phyloP scores from a whole-genome alignment of 352 stramenopile species.

The Phytophthora capsici region DNA sequence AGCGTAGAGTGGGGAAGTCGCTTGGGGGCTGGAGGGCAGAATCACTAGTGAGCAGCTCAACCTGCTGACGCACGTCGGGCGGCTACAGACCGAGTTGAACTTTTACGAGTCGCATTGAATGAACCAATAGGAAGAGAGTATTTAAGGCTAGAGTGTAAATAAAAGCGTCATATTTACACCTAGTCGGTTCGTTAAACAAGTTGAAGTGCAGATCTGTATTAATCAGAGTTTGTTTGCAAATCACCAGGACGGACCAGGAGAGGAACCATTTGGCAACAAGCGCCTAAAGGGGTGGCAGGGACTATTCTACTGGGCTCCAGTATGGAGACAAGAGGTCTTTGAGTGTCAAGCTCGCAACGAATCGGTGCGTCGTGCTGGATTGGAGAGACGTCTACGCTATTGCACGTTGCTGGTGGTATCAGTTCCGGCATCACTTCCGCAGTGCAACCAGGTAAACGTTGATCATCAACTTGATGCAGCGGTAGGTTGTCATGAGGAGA shows the following conservation, averaged over 20 bases:
- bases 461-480: too few relatives aligned
- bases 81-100: constrained; percentile 28
- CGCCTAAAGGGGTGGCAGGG: neutral
- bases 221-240: constrained; percentile 20
- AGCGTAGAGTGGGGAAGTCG: neutral
- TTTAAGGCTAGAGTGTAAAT: constrained; percentile 8
- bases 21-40: constrained; percentile 8
- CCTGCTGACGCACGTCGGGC: constrained; percentile 22
- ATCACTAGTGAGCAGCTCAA: constrained; percentile 9
- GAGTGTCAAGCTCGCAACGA: neutral
- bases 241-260: neutral
- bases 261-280: constrained; percentile 8
- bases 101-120: constrained; percentile 9
- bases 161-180: constrained; percentile 6
- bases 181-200: constrained; percentile 6
- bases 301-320: too few relatives aligned
- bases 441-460: too few relatives aligned
- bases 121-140: constrained; percentile 9
- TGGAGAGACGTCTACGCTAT: neutral
- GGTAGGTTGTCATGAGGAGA: too few relatives aligned
- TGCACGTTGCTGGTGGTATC: too few relatives aligned
- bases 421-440: neutral
- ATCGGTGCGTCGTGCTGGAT: too few relatives aligned
- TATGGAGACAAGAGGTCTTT: neutral
- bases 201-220: constrained; percentile 12